A percentile compares a stretch with the other conserved stretches of the same genome.
These are phyloP conservation scores for Lactarius trivialis DNA, from an alignment of 768 basidiomycete species.

Conservation along the genomic window DNA sequence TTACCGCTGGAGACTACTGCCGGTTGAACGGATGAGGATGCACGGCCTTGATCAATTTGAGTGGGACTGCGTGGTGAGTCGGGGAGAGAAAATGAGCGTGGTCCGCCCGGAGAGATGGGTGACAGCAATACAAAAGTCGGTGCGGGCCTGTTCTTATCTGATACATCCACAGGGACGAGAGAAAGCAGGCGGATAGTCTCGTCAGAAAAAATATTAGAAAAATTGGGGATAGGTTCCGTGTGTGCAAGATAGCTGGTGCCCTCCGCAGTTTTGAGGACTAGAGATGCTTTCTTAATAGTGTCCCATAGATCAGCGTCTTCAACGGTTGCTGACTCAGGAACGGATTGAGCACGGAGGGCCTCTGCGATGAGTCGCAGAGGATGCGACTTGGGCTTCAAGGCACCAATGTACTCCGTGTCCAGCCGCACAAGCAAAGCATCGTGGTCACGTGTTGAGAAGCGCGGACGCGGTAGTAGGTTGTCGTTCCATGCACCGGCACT, in stretches of 20 bases:
- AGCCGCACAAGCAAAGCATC: conserved; percentile 64
- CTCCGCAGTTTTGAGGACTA: conserved; percentile 24
- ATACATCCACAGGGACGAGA: conserved; percentile 41
- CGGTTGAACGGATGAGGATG: conserved; percentile 7
- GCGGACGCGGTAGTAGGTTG: conserved; percentile 52
- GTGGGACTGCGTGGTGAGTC: conserved; percentile 9
- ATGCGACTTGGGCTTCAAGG: conserved; percentile 38
- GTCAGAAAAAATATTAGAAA: conserved; percentile 56
- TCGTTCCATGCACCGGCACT: conserved; percentile 30
- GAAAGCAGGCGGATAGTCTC: conserved; percentile 53
- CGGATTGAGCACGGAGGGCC: conserved; percentile 42
- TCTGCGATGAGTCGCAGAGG: conserved; percentile 57
- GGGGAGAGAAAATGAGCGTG: conserved; percentile 20
- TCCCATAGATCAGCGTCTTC: conserved; percentile 47
- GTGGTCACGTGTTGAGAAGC: conserved; percentile 58
- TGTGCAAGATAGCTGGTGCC: conserved; percentile 10
- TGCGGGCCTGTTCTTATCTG: conserved; percentile 26
- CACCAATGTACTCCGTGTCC: conserved; percentile 40
- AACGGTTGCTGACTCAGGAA: conserved; percentile 30
- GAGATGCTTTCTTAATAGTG: conserved; percentile 38
- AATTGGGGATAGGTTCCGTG: conserved; percentile 35
- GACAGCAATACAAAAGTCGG: conserved; percentile 28
- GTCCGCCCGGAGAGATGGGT: conserved; percentile 28
- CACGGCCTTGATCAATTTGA: conserved; percentile 2
- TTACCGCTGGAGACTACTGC: conserved; percentile 13